Conservation (phyloP, 2,329 filamentous ascomycete genomes). For the Pseudogymnoascus sp. region DNA sequence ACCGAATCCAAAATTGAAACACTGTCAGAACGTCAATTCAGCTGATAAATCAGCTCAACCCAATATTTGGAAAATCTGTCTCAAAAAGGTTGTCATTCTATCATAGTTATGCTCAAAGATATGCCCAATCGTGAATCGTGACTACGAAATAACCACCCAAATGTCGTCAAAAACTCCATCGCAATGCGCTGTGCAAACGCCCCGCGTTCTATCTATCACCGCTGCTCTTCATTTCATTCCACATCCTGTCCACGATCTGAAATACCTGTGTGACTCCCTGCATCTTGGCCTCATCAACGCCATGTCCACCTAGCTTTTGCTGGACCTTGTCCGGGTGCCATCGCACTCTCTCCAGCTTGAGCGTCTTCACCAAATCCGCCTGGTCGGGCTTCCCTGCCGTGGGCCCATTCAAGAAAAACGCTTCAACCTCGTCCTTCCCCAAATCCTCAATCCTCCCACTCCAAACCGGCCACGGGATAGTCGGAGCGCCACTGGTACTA, state of each 20-base stretch:
- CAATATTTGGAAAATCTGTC: too few relatives aligned
- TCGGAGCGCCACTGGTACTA: slow-evolving; percentile 36
- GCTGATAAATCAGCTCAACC: too few relatives aligned
- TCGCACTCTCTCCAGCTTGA: slow-evolving; percentile 80
- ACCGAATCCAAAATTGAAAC: too few relatives aligned
- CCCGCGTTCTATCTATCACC: not conserved
- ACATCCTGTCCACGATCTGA: slow-evolving; percentile 78
- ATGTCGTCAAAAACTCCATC: not conserved
- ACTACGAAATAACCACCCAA: not conserved
- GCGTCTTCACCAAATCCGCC: slow-evolving; percentile 37
- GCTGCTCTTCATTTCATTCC: slow-evolving; percentile 45
- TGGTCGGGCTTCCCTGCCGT: slow-evolving; percentile 24
- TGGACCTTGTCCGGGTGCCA: slow-evolving; percentile 99
- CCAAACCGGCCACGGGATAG: slow-evolving; percentile 58
- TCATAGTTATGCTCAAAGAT: slow-evolving; percentile 2
- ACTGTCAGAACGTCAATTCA: too few relatives aligned
- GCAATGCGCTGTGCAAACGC: not conserved
- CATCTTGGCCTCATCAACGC: slow-evolving; percentile 65
- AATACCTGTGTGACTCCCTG: slow-evolving; percentile 82
- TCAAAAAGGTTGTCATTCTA: too few relatives aligned
- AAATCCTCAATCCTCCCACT: slow-evolving; percentile 51
- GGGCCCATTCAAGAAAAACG: slow-evolving; percentile 53
- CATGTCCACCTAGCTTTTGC: slow-evolving; percentile 68
- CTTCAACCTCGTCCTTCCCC: slow-evolving; percentile 47
- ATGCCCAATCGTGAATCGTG: not conserved